phyloP scores from a whole-genome alignment of 2,329 filamentous ascomycete genomes.

The Xylaria sp. region DNA sequence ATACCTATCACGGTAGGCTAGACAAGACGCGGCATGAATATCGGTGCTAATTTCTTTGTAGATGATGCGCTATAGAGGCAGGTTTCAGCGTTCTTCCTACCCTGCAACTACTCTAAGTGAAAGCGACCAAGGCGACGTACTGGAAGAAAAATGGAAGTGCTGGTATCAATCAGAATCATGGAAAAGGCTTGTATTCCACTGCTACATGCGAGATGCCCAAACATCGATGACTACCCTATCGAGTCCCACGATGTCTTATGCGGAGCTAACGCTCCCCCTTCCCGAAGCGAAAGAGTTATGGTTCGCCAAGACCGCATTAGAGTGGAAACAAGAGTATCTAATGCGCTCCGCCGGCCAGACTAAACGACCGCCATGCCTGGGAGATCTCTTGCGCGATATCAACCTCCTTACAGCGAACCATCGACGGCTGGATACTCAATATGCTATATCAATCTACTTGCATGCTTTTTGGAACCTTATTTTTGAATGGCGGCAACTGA shows the following conservation, averaged over 20 bases:
- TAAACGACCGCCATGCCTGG: constrained; percentile 55
- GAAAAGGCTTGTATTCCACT: constrained; percentile 69
- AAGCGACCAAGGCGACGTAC: constrained; percentile 59
- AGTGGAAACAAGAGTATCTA: constrained; percentile 69
- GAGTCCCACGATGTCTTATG: constrained; percentile 70
- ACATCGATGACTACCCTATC: constrained; percentile 70
- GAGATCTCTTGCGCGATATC: constrained; percentile 63
- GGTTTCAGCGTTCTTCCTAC: constrained; percentile 63
- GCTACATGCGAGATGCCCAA: constrained; percentile 69
- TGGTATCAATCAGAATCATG: constrained; percentile 71
- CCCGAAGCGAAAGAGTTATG: constrained; percentile 68
- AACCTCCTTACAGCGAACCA: constrained; percentile 56
- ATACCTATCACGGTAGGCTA: constrained; percentile 52
- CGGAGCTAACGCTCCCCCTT: constrained; percentile 69
- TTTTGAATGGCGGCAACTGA: constrained; percentile 68
- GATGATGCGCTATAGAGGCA: constrained; percentile 62
- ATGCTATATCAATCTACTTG: constrained; percentile 64
- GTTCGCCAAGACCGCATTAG: constrained; percentile 65
- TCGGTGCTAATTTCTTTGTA: constrained; percentile 34
- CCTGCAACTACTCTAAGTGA: constrained; percentile 55
- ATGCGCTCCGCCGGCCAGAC: constrained; percentile 45
- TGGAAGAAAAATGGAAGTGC: constrained; percentile 68
- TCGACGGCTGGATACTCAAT: constrained; percentile 59
- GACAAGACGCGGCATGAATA: neutral
- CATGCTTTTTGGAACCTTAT: constrained; percentile 70